phyloP scores from a whole-genome alignment of 441 rosid genomes.

The Arabidopsis hybrid region DNA sequence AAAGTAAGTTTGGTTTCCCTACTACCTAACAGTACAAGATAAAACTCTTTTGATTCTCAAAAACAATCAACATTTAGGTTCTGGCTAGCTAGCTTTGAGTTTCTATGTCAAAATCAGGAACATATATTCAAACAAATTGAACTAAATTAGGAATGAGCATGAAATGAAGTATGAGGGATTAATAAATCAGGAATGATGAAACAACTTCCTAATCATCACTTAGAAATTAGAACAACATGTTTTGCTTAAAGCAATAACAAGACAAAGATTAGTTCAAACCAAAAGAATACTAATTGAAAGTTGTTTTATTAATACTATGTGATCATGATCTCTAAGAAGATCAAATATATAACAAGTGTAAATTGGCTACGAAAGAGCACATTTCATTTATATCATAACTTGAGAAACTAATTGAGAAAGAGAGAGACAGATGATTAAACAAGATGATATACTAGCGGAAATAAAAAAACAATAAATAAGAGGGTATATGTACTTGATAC shows the following conservation, averaged over 20 bases:
- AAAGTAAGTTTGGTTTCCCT: constrained; percentile 40
- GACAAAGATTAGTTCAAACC: not conserved
- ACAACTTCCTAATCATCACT: constrained; percentile 24
- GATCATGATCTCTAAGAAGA: constrained; percentile 28
- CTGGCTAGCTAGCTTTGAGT: constrained; percentile 2
- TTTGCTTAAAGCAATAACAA: not conserved
- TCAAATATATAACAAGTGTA: constrained; percentile 23
- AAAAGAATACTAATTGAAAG: constrained; percentile 31
- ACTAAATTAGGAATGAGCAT: not conserved
- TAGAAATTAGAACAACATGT: not conserved
- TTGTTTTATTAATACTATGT: constrained; percentile 4
- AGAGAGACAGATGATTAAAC: constrained; percentile 24
- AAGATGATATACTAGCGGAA: constrained; percentile 21
- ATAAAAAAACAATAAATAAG: not conserved
- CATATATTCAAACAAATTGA: constrained; percentile 17
- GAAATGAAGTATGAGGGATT: not conserved
- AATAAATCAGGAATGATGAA: constrained; percentile 15
- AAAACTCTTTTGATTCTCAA: constrained; percentile 10
- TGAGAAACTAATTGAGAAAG: constrained; percentile 26
- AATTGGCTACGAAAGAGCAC: constrained; percentile 3
- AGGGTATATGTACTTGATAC: constrained; percentile 25
- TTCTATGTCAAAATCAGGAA: constrained; percentile 17
- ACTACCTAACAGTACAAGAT: constrained; percentile 21
- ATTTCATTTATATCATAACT: constrained; percentile 10
- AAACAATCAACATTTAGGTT: constrained; percentile 15